Evolutionary conservation across 2,329 filamentous ascomycete species (phyloP), one percentile per base, ranked within the genome.

Genomic region (Exophiala spinifera): DNA sequence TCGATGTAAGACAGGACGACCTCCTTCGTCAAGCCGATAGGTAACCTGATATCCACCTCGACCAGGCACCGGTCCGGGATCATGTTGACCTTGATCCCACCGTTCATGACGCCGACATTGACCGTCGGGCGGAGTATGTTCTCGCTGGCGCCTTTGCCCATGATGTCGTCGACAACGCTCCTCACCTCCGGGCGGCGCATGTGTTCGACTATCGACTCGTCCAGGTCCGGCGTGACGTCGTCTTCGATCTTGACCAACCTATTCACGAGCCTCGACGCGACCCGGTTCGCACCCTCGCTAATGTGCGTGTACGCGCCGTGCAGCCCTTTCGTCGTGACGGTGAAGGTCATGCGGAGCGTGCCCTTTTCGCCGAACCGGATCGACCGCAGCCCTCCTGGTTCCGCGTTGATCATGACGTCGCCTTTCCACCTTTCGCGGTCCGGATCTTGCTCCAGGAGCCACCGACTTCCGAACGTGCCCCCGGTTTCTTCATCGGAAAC

Each of bases 361-460:
- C 73, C 72, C 57, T 74, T 76, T 55, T 75, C 73, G 2, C 67
- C 70, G 54, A 74, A 75, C 11, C 72, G 65, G 6, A 75, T 69
- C 4, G 70, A 72, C 10, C 68, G 59, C n/a, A 69, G 55, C 1
- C 71, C 71, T 4, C 63, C 65, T 1, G 73, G 73, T 56, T 74
- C 72, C 13, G 68, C 66, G 56, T 70, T 71, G 20, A 75, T 65
- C 61, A 73, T 67, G 23, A 69, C 68, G 46, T 72, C 68, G 2
- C 72, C 72, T 20, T 60, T 64, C 72, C 71, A 75, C 13, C 8
- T 15, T 4, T 39, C 6, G 13, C 59, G 56, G 14, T 28, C 23
- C 7, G 25, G 4, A 2, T 66, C 64, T 3, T 66, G 55, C n/a
- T 70, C 65, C 2, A 75, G 63, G 0, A 74, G 61, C 53, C 67